Base-by-base conservation (phyloP, 164 flowering plant genomes). In the Aristolochia contorta region DNA sequence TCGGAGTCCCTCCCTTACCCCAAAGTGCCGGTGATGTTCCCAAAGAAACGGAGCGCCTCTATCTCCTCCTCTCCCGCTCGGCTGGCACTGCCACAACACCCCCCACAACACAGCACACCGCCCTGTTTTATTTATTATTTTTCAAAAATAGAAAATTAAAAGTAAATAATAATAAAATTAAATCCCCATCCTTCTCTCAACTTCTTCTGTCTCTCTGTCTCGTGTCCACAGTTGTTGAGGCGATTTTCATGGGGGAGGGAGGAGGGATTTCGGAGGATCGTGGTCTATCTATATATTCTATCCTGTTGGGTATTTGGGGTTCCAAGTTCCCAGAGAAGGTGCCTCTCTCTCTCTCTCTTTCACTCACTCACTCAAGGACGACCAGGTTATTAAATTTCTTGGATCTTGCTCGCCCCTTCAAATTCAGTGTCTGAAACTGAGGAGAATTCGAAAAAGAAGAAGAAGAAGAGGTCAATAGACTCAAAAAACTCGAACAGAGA, bases 301-400 rank as follows among this genome's bases (percentile, higher is more conserved):
- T 47, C 21, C 46, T 60, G 63, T 49, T 60, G 55, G 63, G 63
- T 51, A 48, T 59, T 45, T 47, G 54, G 62, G 54, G 54, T 23
- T 47, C 54, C 62, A 48, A 25, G 46, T 60, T 37, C 12, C 16
- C 54, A 18, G 20, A 27, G 43, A 8, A 37, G 43, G 43, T 37
- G 43, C 12, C 8, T 8, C 48, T n/a, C n/a, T n/a, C n/a, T n/a
- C n/a, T n/a, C n/a, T n/a, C n/a, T n/a, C n/a, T n/a, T n/a, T n/a
- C n/a, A n/a, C n/a, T n/a, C n/a, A n/a, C n/a, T n/a, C n/a, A n/a
- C n/a, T n/a, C n/a, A n/a, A n/a, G n/a, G n/a, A n/a, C n/a, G n/a
- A n/a, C 58, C 19, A 27, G 7, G 41, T 27, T 9, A 24, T 56
- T 19, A 12, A 30, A 19, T 58, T 58, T 41, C 61, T 58, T 45